These are phyloP conservation scores for Scedosporium boydii DNA, from an alignment of 2,329 filamentous ascomycete species.

Conservation along the genomic window DNA sequence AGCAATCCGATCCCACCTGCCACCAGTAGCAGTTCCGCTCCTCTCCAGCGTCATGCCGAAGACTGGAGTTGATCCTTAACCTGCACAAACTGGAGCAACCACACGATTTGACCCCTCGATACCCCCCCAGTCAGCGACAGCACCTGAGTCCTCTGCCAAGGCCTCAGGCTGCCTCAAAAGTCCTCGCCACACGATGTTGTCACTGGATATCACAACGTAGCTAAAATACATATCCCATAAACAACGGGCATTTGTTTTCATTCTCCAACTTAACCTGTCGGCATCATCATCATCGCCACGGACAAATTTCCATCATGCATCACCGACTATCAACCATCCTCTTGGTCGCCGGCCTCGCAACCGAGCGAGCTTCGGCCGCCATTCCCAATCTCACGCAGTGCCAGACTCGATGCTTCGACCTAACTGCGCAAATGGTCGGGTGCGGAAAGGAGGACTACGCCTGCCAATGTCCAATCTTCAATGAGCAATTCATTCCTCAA, in stretches of 20 bases:
- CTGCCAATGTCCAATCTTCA: constrained; percentile 8
- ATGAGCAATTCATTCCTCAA: constrained; percentile 7
- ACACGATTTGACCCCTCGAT: background rate
- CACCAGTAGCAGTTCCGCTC: background rate
- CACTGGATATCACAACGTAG: background rate
- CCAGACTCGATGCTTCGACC: constrained; percentile 8
- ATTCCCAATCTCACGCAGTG: constrained; percentile 9
- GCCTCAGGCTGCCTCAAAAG: background rate
- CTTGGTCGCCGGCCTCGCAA: background rate
- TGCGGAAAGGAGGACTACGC: constrained; percentile 6
- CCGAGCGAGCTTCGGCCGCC: background rate
- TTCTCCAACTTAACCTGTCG: no score
- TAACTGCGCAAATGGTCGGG: constrained; percentile 7
- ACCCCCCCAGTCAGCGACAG: background rate
- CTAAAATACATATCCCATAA: background rate
- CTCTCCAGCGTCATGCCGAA: background rate
- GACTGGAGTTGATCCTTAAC: background rate
- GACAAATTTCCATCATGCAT: constrained; percentile 23
- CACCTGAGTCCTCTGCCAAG: background rate
- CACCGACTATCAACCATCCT: constrained; percentile 28
- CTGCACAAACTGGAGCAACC: background rate
- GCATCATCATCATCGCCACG: background rate
- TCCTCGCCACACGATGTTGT: background rate
- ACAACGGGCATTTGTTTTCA: background rate
- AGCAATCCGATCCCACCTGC: background rate